Conservation (phyloP, 352 stramenopile species). For the Pythium utonaiense region DNA sequence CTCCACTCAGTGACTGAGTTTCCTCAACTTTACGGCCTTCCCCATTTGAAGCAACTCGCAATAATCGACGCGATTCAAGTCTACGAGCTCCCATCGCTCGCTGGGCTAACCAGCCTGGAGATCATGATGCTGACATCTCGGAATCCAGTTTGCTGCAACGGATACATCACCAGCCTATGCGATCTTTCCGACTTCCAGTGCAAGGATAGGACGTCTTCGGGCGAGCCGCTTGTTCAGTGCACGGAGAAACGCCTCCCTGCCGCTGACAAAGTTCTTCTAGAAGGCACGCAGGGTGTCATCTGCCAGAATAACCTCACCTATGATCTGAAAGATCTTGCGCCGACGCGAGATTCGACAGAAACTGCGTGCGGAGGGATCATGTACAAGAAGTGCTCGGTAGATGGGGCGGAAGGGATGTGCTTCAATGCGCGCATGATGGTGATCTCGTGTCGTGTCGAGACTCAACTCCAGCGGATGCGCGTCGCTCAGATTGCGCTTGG, state of each 20-base stretch:
- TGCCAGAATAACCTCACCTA: conserved; percentile 1
- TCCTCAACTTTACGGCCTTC: neutral
- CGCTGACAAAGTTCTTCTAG: neutral
- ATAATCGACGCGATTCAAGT: conserved; percentile 8
- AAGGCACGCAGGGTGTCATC: neutral
- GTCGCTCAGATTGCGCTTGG: conserved; percentile 10
- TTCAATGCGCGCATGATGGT: conserved; percentile 13
- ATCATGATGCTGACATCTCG: neutral
- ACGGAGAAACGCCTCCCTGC: neutral
- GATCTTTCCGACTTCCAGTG: conserved; percentile 9
- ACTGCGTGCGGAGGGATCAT: conserved; percentile 13
- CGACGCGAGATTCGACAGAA: conserved; percentile 3
- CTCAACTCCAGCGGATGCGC: conserved; percentile 3
- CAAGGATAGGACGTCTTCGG: neutral
- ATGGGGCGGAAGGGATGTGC: conserved; percentile 14
- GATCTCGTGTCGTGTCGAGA: conserved; percentile 6
- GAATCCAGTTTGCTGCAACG: conserved; percentile 10
- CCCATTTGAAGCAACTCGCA: neutral
- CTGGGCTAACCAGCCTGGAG: neutral
- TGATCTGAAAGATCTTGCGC: conserved; percentile 8
- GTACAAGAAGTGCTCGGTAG: conserved; percentile 21
- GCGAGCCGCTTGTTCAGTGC: conserved; percentile 2
- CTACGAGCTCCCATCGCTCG: conserved; percentile 1
- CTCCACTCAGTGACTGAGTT: neutral
- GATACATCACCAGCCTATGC: neutral